A percentile compares a stretch with the other conserved stretches of the same genome.
These are phyloP conservation scores for Fonsecaea nubica DNA, from an alignment of 2,329 filamentous ascomycete species.

Conservation along the genomic window DNA sequence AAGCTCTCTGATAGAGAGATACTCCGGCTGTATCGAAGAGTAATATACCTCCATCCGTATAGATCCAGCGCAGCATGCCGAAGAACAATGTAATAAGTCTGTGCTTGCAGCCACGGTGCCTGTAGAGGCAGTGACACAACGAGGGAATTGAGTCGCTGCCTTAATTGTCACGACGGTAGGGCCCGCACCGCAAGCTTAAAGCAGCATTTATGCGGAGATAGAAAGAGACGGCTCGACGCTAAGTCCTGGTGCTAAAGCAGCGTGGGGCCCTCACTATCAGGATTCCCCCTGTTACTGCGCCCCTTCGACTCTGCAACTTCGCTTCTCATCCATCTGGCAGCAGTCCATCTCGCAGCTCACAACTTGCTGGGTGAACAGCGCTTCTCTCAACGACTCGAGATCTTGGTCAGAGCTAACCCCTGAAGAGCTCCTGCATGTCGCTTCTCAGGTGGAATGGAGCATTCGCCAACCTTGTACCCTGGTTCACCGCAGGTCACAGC, in stretches of 20 bases:
- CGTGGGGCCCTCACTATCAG: background rate
- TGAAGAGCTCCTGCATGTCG: background rate
- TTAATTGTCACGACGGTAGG: too few relatives aligned
- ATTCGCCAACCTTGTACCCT: background rate
- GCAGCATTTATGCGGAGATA: background rate
- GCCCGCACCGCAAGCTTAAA: background rate
- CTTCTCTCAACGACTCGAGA: background rate
- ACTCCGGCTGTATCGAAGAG: background rate
- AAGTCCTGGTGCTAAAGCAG: background rate
- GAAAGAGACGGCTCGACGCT: background rate
- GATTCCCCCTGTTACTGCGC: background rate
- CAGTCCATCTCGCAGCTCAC: constrained; percentile 2
- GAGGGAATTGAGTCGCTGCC: too few relatives aligned
- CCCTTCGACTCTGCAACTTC: background rate
- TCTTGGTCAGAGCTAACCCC: background rate
- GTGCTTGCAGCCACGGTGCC: too few relatives aligned
- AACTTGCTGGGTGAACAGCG: background rate
- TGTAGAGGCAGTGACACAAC: too few relatives aligned
- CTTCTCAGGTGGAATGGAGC: background rate
- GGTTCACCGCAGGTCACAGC: background rate
- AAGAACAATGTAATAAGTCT: too few relatives aligned
- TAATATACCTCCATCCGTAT: too few relatives aligned
- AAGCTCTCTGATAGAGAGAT: background rate
- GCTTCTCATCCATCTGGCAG: constrained; percentile 4
- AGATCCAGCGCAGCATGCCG: too few relatives aligned